A percentile compares a stretch with the other conserved stretches of the same genome.
Conservation (phyloP, 2,329 filamentous ascomycete genomes). For the Diaporthe sp. region DNA sequence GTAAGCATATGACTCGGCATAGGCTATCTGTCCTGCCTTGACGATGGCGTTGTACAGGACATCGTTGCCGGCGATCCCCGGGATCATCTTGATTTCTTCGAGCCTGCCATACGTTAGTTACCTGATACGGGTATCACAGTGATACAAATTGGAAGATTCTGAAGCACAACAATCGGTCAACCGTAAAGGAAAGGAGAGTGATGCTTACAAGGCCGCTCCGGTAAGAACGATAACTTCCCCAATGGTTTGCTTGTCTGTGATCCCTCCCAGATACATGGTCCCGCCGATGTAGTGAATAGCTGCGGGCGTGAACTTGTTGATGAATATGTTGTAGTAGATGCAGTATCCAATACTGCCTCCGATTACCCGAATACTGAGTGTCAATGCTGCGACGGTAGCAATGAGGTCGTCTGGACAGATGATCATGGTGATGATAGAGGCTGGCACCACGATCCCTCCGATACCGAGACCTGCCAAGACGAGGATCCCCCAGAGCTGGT, state of each 20-base stretch:
- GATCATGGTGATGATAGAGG: slow-evolving; percentile 77
- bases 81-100: slow-evolving; percentile 60
- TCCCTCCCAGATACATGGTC: slow-evolving; percentile 63
- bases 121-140: no score
- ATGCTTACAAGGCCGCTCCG: slow-evolving; percentile 57
- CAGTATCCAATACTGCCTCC: slow-evolving; percentile 76
- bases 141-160: no score
- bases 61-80: slow-evolving; percentile 66
- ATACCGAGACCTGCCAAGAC: slow-evolving; percentile 74
- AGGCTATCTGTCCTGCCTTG: slow-evolving; percentile 67
- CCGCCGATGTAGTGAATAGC: slow-evolving; percentile 63
- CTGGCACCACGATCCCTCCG: slow-evolving; percentile 77
- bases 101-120: slow-evolving; percentile 45
- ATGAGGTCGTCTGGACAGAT: slow-evolving; percentile 79
- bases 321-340: slow-evolving; percentile 69
- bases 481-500: slow-evolving; percentile 65
- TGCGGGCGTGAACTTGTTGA: slow-evolving; percentile 58
- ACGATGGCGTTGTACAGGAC: slow-evolving; percentile 66
- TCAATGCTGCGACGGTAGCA: slow-evolving; percentile 76
- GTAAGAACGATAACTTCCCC: slow-evolving; percentile 66
- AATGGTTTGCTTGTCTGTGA: slow-evolving; percentile 62
- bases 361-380: slow-evolving; percentile 77
- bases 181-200: no score
- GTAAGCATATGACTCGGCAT: slow-evolving; percentile 69
- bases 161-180: no score